These are phyloP conservation scores for Verticillium tricorpus DNA, from an alignment of 2,329 filamentous ascomycete species.

Conservation along the genomic window DNA sequence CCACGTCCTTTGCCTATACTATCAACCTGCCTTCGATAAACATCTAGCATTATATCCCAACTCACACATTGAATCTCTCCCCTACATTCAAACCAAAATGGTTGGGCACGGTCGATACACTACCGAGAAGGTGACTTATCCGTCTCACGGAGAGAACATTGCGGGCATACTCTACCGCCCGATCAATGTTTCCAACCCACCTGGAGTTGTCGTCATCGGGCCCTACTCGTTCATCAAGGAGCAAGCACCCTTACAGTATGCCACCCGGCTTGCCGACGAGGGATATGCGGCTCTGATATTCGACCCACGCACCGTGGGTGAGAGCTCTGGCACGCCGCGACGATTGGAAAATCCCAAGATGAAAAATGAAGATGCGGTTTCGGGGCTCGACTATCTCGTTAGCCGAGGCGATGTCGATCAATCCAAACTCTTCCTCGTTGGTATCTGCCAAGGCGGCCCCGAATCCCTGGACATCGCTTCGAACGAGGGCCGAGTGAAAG, in stretches of 20 bases:
- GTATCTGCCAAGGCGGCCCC: conserved; percentile 23
- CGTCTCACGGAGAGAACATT: conserved; percentile 20
- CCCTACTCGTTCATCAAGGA: conserved; percentile 24
- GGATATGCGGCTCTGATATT: conserved; percentile 24
- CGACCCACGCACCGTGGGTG: conserved; percentile 24
- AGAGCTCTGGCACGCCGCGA: conserved; percentile 22
- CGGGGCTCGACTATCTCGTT: conserved; percentile 22
- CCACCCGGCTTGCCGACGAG: conserved; percentile 23
- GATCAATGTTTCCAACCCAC: conserved; percentile 17
- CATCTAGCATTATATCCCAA: too few species aligned
- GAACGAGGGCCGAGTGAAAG: conserved; percentile 16
- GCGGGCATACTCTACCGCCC: conserved; percentile 15
- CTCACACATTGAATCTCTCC: neutral
- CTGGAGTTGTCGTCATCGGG: conserved; percentile 21
- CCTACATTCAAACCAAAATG: conserved; percentile 12
- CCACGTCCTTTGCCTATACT: too few species aligned
- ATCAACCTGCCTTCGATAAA: too few species aligned
- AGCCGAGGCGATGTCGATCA: conserved; percentile 18
- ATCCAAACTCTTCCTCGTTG: conserved; percentile 20
- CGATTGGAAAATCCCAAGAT: conserved; percentile 23
- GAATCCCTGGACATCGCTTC: conserved; percentile 23
- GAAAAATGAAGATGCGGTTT: conserved; percentile 23
- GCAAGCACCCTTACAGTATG: conserved; percentile 23
- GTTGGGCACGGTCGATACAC: conserved; percentile 20
- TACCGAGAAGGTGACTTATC: conserved; percentile 19